Percentiles rank a stretch among this genome's conserved stretches.
These are phyloP conservation scores for Physcia stellaris DNA, from an alignment of 495 filamentous ascomycete genomes.

Conservation along the genomic window DNA sequence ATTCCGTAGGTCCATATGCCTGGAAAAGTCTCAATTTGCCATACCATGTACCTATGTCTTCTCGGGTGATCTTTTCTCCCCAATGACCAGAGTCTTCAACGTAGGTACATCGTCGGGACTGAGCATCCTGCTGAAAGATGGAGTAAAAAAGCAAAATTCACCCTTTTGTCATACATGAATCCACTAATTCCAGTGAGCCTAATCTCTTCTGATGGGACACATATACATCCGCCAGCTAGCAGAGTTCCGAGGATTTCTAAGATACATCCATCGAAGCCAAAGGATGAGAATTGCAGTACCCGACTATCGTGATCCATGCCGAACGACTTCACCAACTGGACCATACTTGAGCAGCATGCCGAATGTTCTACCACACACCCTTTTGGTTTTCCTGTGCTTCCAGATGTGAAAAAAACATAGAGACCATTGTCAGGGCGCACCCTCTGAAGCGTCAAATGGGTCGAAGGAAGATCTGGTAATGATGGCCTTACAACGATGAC, in stretches of 20 bases:
- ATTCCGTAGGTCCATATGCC: conserved; percentile 42
- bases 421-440: conserved; percentile 4
- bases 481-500: conserved; percentile 23
- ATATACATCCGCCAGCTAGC: conserved; percentile 23
- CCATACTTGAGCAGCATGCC: conserved; percentile 18
- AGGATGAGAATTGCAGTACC: conserved; percentile 45
- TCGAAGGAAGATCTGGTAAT: not conserved
- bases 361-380: conserved; percentile 37
- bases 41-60: conserved; percentile 29
- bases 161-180: conserved; percentile 12
- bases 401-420: conserved; percentile 39
- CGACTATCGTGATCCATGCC: conserved; percentile 28
- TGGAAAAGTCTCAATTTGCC: conserved; percentile 32
- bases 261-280: conserved; percentile 43
- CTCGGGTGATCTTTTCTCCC: conserved; percentile 27
- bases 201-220: conserved; percentile 23
- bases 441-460: not conserved
- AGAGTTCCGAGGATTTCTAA: conserved; percentile 41
- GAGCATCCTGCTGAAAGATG: conserved; percentile 14
- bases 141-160: conserved; percentile 18
- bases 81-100: conserved; percentile 15
- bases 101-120: conserved; percentile 11
- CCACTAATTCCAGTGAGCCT: conserved; percentile 16
- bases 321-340: conserved; percentile 9
- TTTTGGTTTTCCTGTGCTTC: conserved; percentile 41